phyloP scores from a whole-genome alignment of 305 asterid species.

The Fraxinus ornus region DNA sequence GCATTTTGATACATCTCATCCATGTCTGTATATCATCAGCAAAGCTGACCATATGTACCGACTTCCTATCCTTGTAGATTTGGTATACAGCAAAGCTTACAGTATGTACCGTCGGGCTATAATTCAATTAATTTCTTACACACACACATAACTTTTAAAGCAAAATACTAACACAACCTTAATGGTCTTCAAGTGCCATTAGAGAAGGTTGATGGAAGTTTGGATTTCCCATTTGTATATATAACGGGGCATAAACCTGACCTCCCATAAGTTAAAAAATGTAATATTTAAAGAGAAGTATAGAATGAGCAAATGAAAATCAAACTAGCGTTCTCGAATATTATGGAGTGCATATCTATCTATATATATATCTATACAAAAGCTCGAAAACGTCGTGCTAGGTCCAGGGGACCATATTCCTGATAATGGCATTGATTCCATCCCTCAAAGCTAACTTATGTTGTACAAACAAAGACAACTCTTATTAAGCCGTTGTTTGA shows the following conservation, averaged over 20 bases:
- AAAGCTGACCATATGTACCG: background rate
- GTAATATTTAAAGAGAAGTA: background rate
- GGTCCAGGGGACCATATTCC: background rate
- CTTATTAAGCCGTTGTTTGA: background rate
- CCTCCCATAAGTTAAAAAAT: background rate
- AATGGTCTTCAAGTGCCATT: background rate
- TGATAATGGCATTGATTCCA: background rate
- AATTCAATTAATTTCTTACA: background rate
- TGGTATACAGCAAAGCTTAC: background rate
- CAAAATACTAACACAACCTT: background rate
- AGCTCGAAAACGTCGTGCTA: background rate
- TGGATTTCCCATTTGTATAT: background rate
- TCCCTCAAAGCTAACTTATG: background rate
- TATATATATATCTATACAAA: background rate
- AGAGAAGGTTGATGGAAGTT: background rate
- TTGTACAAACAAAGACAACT: background rate
- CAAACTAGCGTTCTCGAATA: background rate
- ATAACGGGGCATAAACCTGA: background rate
- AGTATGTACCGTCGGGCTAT: background rate
- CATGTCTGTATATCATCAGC: background rate
- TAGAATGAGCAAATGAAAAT: background rate
- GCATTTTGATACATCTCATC: background rate
- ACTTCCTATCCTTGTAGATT: background rate
- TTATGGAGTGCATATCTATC: background rate
- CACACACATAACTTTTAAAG: background rate